Percentiles rank a stretch among this genome's conserved stretches.
phyloP scores from a whole-genome alignment of 106 monocot genomes.

The Apostasia shenzhenica region DNA sequence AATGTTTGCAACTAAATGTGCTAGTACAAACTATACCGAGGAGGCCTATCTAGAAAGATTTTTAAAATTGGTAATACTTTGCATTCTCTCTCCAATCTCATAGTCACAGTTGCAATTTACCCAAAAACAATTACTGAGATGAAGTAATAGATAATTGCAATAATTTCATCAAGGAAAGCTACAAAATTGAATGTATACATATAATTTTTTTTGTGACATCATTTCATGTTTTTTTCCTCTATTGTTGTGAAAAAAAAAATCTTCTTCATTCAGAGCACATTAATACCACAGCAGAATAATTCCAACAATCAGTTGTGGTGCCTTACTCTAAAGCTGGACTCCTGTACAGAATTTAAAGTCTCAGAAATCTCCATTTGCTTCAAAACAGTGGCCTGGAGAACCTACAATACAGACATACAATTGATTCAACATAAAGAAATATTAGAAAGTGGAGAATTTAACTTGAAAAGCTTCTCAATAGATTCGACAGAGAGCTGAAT shows the following conservation, averaged over 20 bases:
- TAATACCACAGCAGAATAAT: neutral
- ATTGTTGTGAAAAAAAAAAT: neutral
- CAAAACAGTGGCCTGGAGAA: conserved; percentile 57
- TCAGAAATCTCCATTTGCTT: conserved; percentile 63
- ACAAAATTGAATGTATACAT: neutral
- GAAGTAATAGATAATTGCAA: too few relatives aligned
- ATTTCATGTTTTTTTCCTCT: neutral
- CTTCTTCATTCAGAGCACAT: neutral
- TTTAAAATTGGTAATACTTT: too few relatives aligned
- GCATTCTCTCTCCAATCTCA: too few relatives aligned
- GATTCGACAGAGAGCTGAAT: neutral
- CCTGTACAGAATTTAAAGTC: conserved; percentile 43
- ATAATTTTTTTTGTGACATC: neutral
- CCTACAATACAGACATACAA: conserved; percentile 19
- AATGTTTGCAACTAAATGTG: too few relatives aligned
- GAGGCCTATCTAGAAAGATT: too few relatives aligned
- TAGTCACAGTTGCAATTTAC: too few relatives aligned
- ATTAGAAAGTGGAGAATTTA: neutral
- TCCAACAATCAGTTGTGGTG: neutral
- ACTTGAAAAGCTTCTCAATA: neutral
- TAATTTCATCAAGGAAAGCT: too few relatives aligned
- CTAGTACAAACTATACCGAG: too few relatives aligned
- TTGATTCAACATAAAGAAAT: neutral
- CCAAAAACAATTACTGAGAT: too few relatives aligned
- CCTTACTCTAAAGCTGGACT: conserved; percentile 35